Percentiles rank a stretch among this genome's conserved stretches.
Evolutionary conservation across 1,284 basidiomycete species (phyloP).

Genomic region (Ustilago crameri): DNA sequence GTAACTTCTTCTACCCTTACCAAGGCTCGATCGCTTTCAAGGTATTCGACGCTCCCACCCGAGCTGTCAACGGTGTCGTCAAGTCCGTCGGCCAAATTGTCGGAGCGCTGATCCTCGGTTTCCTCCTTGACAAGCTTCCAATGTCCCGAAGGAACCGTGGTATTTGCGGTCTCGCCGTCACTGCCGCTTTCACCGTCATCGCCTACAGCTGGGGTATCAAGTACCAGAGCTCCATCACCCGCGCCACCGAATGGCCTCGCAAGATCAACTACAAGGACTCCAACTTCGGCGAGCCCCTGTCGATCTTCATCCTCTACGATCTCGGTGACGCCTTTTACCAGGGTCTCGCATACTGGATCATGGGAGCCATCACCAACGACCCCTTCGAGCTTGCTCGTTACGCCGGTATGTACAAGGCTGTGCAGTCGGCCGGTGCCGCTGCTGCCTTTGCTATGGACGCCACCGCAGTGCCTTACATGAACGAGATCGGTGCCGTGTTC

Average conservation of each 20-base stretch:
- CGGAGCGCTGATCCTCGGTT: constrained; percentile 29
- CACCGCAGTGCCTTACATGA: constrained; percentile 25
- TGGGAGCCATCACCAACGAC: constrained; percentile 60
- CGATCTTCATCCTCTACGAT: constrained; percentile 35
- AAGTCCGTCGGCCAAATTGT: constrained; percentile 31
- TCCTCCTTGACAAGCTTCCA: constrained; percentile 43
- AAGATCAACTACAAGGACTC: constrained; percentile 36
- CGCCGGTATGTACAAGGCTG: constrained; percentile 54
- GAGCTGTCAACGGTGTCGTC: constrained; percentile 32
- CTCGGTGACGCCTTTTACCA: constrained; percentile 42
- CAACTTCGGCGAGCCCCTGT: constrained; percentile 33
- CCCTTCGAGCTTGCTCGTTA: constrained; percentile 54
- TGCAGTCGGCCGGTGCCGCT: constrained; percentile 56
- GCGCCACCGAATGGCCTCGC: constrained; percentile 20
- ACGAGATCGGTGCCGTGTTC: constrained; percentile 40
- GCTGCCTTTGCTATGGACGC: constrained; percentile 52
- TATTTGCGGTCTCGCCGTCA: constrained; percentile 20
- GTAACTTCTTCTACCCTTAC: constrained; percentile 58
- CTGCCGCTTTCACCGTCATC: constrained; percentile 22
- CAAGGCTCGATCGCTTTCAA: constrained; percentile 43
- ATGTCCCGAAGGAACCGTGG: constrained; percentile 39
- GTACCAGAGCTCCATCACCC: constrained; percentile 45
- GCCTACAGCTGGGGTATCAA: constrained; percentile 40
- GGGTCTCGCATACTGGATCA: constrained; percentile 51
- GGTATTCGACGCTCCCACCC: constrained; percentile 17